phyloP scores from a whole-genome alignment of 2,329 filamentous ascomycete species.

The Beauveria rudraprayagi region DNA sequence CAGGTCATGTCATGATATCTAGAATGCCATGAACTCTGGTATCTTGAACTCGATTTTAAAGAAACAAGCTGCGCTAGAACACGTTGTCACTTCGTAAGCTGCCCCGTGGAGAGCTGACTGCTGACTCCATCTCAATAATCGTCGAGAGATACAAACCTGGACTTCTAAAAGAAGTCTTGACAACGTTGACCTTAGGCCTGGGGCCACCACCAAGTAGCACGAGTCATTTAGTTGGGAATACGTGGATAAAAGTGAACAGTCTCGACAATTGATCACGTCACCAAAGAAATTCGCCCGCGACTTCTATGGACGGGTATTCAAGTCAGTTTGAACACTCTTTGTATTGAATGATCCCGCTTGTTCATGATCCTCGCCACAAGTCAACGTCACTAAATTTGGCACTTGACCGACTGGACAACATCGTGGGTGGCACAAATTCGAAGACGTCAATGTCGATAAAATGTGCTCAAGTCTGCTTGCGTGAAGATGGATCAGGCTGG shows the following conservation, averaged over 20 bases:
- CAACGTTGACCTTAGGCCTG: slow-evolving; percentile 73
- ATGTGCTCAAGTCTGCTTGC: slow-evolving; percentile 61
- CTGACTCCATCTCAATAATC: slow-evolving; percentile 26
- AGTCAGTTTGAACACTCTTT: slow-evolving; percentile 53
- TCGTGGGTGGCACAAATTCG: slow-evolving; percentile 68
- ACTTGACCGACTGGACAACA: slow-evolving; percentile 71
- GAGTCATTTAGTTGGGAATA: slow-evolving; percentile 74
- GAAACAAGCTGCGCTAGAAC: slow-evolving; percentile 76
- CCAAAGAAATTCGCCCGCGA: slow-evolving; percentile 66
- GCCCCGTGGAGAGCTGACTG: slow-evolving; percentile 20
- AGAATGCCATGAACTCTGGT: slow-evolving; percentile 64
- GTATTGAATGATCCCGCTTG: slow-evolving; percentile 66
- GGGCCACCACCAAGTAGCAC: slow-evolving; percentile 67
- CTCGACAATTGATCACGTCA: slow-evolving; percentile 54
- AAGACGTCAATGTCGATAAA: slow-evolving; percentile 75
- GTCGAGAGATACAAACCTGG: slow-evolving; percentile 52
- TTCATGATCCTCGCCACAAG: slow-evolving; percentile 76
- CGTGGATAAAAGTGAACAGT: slow-evolving; percentile 58
- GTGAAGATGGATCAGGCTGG: slow-evolving; percentile 72
- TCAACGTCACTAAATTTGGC: slow-evolving; percentile 60
- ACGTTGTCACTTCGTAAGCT: slow-evolving; percentile 63
- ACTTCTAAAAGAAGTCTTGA: slow-evolving; percentile 74
- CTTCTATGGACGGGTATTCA: slow-evolving; percentile 52
- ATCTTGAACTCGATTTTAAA: slow-evolving; percentile 68
- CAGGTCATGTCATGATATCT: slow-evolving; percentile 74